These are phyloP conservation scores for Leucosporidium creatinivorum DNA, from an alignment of 768 basidiomycete genomes.

Conservation along the genomic window DNA sequence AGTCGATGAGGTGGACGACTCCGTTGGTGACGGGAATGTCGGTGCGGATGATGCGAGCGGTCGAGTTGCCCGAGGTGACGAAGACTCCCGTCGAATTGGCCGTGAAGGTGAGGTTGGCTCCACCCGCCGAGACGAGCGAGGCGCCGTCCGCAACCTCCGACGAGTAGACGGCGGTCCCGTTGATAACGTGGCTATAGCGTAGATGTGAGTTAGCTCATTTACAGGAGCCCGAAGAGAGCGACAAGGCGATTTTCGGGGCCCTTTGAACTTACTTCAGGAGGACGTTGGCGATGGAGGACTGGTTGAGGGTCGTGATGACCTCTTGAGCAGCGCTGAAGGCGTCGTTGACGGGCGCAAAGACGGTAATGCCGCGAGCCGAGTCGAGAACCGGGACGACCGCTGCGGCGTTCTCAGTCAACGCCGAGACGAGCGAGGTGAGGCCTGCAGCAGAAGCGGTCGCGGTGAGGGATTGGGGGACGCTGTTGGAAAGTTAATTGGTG, in stretches of 20 bases:
- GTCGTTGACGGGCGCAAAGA: constrained; percentile 43
- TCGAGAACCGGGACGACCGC: constrained; percentile 37
- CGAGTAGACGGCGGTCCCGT: constrained; percentile 43
- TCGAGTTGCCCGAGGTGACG: constrained; percentile 39
- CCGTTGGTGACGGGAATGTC: constrained; percentile 34
- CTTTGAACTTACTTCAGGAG: not conserved
- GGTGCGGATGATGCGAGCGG: constrained; percentile 40
- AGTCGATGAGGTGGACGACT: constrained; percentile 39
- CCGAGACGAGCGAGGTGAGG: constrained; percentile 38
- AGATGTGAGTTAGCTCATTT: too few relatives aligned
- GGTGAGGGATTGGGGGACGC: constrained; percentile 36
- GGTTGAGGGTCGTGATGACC: constrained; percentile 37
- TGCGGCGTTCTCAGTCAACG: constrained; percentile 33
- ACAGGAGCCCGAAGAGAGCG: too few relatives aligned
- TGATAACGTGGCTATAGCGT: constrained; percentile 40
- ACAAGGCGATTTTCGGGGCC: too few relatives aligned
- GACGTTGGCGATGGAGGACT: constrained; percentile 37
- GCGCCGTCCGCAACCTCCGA: constrained; percentile 33
- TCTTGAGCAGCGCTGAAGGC: constrained; percentile 34
- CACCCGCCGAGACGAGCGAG: constrained; percentile 42
- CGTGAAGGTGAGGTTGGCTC: constrained; percentile 40
- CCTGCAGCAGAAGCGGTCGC: constrained; percentile 32
- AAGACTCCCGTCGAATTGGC: constrained; percentile 39
- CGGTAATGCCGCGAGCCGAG: constrained; percentile 38
- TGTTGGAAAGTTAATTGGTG: not conserved